Evolutionary conservation across 1,284 basidiomycete species (phyloP), one percentile per base, ranked within the genome.

Genomic region (Peniophora sp.): DNA sequence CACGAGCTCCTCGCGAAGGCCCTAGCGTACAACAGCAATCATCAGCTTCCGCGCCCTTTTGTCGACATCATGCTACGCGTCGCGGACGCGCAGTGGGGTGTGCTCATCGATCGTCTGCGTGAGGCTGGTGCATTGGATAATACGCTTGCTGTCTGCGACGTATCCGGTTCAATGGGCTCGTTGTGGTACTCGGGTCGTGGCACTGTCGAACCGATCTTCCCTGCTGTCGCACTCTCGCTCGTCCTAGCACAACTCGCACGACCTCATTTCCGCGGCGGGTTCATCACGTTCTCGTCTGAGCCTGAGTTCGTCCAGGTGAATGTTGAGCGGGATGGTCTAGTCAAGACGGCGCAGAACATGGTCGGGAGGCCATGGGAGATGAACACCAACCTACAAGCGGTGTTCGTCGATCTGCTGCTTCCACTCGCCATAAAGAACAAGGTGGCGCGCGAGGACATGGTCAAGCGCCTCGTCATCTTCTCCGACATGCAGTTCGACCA

Each of bases 401-500:
- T 84, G 14, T 85, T 86, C 60, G 59, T 79, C 52, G 62, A 76
- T 6, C 69, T 84, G 16, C 63, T 88, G 17, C 73, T 89, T 6
- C 74, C 77, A 0, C 72, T 79, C 3, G 84, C 85, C 3, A 56
- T 75, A 50, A 58, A 70, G 57, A 65, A 81, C 58, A 68, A 76
- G 0, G 66, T 89, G n/a, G 68, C 71, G 46, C 73, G 72, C 52
- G 81, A 82, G 48, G 75, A 86, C 49, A 88, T 89, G 85, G 74
- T 88, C 65, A 82, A 85, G 67, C 74, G 79, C 12, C 64, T 89
- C 0, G 87, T 89, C 59, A 72, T 88, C 41, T 89, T 89, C 63
- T 77, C 76, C 3, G 84, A 89, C 59, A 88, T 89, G 86, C 84
- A 88, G 65, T 89, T 89, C 55, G 81, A 89, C 61, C 51, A 53